phyloP scores from a whole-genome alignment of 331 rosid species.

The Dryas integrifolia region DNA sequence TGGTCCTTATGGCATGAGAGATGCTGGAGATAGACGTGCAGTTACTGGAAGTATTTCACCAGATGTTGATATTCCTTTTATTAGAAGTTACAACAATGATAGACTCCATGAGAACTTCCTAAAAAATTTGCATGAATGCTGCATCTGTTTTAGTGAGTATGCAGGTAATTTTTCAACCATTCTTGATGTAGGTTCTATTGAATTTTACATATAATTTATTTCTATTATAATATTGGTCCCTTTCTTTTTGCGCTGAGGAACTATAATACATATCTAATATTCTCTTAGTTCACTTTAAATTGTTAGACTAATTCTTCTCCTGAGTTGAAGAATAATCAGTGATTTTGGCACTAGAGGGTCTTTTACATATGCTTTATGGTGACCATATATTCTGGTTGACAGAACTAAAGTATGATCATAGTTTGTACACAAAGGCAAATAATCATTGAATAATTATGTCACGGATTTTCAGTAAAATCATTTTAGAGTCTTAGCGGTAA shows the following conservation, averaged over 20 bases:
- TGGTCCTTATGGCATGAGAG: slow-evolving; percentile 57
- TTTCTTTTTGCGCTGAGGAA: neutral
- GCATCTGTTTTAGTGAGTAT: slow-evolving; percentile 73
- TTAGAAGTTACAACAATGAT: slow-evolving; percentile 59
- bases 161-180: slow-evolving; percentile 49
- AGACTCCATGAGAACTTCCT: slow-evolving; percentile 57
- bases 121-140: slow-evolving; percentile 61
- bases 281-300: neutral
- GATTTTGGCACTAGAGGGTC: neutral
- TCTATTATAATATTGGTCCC: neutral
- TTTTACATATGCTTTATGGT: neutral
- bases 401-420: neutral
- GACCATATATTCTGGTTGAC: neutral
- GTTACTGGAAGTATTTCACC: slow-evolving; percentile 51
- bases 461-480: neutral
- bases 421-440: neutral
- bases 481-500: neutral
- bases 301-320: neutral
- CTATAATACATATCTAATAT: neutral
- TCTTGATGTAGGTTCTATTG: slow-evolving; percentile 5
- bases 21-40: slow-evolving; percentile 55
- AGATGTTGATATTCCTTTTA: slow-evolving; percentile 61
- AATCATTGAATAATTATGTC: neutral
- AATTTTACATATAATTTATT: neutral
- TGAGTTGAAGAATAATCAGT: neutral